Conservation (phyloP, 2,329 filamentous ascomycete species). For the Exophiala xenobiotica region DNA sequence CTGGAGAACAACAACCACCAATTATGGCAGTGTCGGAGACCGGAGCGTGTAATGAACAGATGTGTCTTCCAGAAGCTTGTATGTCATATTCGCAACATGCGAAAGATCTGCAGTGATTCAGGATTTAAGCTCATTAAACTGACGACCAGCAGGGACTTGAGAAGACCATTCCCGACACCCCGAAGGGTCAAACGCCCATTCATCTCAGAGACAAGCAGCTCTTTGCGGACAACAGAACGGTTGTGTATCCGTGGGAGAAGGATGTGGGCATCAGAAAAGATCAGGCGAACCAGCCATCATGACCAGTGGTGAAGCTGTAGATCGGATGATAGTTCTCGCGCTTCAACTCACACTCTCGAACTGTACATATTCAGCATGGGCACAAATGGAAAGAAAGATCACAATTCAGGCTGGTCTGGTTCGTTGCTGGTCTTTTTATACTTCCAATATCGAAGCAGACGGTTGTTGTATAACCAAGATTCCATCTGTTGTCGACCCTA, state of each 20-base stretch:
- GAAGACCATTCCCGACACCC: constrained; percentile 75
- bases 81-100: constrained; percentile 38
- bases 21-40: constrained; percentile 87
- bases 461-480: no score
- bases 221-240: constrained; percentile 36
- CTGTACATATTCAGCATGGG: no score
- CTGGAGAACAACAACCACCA: constrained; percentile 98
- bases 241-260: constrained; percentile 28
- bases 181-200: constrained; percentile 67
- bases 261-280: constrained; percentile 30
- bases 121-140: no score
- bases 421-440: no score
- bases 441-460: no score
- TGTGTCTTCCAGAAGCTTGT: constrained; percentile 97
- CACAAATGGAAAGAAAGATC: no score
- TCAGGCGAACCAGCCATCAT: constrained; percentile 13
- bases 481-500: no score
- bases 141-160: constrained; percentile 64
- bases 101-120: neutral
- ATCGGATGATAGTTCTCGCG: no score
- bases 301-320: neutral
- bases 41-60: constrained; percentile 87
- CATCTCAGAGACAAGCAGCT: constrained; percentile 63
- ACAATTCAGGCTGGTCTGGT: no score
- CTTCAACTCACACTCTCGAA: no score